Conservation (phyloP, 2,329 filamentous ascomycete species). For the Colletotrichum shisoi region DNA sequence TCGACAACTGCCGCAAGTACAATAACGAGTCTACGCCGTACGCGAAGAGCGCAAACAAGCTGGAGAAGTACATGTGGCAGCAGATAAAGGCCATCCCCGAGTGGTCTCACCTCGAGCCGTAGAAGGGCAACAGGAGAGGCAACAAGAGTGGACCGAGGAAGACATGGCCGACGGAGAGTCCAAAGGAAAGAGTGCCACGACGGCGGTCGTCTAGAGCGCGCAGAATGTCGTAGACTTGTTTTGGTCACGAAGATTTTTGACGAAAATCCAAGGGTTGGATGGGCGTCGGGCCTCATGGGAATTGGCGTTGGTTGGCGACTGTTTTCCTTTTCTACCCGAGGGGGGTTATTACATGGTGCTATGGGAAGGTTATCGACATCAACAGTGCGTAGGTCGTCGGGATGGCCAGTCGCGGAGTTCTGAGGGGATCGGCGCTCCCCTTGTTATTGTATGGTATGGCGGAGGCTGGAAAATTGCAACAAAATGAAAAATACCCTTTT, state of each 20-base stretch:
- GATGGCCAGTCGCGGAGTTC: constrained; percentile 7
- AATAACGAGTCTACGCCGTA: constrained; percentile 96
- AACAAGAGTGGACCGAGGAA: constrained; percentile 11
- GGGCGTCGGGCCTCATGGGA: constrained; percentile 3
- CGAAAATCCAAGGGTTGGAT: constrained; percentile 15
- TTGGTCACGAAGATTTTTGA: constrained; percentile 19
- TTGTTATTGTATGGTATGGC: constrained; percentile 8
- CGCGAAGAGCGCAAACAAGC: constrained; percentile 90
- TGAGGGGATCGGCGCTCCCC: background rate
- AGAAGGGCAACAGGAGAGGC: constrained; percentile 44
- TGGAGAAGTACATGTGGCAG: constrained; percentile 95
- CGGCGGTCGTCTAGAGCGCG: constrained; percentile 29
- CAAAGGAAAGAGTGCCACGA: background rate
- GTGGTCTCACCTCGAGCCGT: constrained; percentile 75
- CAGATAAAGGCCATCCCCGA: constrained; percentile 91
- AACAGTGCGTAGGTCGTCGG: background rate
- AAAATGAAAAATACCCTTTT: background rate
- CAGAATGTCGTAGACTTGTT: constrained; percentile 15
- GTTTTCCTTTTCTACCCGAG: background rate
- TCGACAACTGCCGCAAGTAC: constrained; percentile 93
- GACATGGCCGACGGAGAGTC: background rate
- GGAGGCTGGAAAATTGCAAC: background rate
- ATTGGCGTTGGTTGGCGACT: constrained; percentile 29
- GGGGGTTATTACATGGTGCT: constrained; percentile 5
- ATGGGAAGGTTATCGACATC: background rate